These are phyloP conservation scores for Neurospora africana DNA, from an alignment of 495 filamentous ascomycete genomes.

Conservation along the genomic window DNA sequence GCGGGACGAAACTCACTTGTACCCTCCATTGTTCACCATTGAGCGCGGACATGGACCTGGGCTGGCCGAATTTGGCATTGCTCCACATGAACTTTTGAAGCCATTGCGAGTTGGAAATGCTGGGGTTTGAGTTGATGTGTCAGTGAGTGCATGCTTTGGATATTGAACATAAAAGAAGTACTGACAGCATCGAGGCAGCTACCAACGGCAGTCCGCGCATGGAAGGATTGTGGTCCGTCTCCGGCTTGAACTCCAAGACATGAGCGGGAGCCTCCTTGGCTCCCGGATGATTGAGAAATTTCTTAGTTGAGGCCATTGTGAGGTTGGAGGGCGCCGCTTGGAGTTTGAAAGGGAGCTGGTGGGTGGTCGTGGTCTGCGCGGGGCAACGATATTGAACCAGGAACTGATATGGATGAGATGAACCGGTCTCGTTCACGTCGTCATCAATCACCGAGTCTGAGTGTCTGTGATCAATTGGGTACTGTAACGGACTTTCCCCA, in stretches of 20 bases:
- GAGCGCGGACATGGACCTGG: conserved; percentile 50
- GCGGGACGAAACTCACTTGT: conserved; percentile 26
- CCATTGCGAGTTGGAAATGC: conserved; percentile 14
- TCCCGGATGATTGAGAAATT: conserved; percentile 25
- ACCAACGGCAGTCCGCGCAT: conserved; percentile 21
- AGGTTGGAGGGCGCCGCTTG: neutral
- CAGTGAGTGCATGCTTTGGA: neutral
- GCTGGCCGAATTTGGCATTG: conserved; percentile 60
- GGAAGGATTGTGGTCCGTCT: conserved; percentile 22
- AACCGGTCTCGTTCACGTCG: neutral
- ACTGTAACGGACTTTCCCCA: no score
- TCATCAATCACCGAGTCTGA: neutral
- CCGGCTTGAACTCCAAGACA: conserved; percentile 10
- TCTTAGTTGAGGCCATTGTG: conserved; percentile 4
- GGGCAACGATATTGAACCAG: neutral
- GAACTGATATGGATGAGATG: neutral
- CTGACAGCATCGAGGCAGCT: conserved; percentile 17
- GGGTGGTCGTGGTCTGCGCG: neutral
- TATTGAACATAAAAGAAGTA: neutral
- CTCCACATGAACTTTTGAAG: conserved; percentile 41
- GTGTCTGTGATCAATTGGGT: neutral
- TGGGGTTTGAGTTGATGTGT: conserved; percentile 2
- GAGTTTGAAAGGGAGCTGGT: neutral
- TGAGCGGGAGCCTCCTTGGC: conserved; percentile 20
- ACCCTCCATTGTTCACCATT: conserved; percentile 49